Conservation (phyloP, 495 filamentous ascomycete species). For the Trichoderma erinaceum region DNA sequence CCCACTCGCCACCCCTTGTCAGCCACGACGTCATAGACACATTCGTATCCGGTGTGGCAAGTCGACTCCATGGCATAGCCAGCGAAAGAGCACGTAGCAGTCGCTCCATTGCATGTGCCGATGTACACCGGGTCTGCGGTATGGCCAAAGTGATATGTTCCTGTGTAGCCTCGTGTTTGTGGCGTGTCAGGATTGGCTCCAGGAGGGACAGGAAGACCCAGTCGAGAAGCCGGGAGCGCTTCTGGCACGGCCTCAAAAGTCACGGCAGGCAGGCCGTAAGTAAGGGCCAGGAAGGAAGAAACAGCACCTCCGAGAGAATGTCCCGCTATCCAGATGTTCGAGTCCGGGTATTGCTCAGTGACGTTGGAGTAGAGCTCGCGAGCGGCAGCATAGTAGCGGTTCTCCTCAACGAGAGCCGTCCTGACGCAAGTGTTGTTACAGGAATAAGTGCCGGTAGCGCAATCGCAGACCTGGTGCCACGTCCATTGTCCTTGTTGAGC, state of each 20-base stretch:
- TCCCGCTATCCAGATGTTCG: slow-evolving; percentile 80
- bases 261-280: slow-evolving; percentile 78
- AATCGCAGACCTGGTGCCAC: slow-evolving; percentile 89
- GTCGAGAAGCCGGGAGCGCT: slow-evolving; percentile 73
- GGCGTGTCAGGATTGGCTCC: slow-evolving; percentile 62
- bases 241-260: slow-evolving; percentile 91
- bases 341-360: slow-evolving; percentile 75
- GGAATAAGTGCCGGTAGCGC: slow-evolving; percentile 71
- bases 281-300: slow-evolving; percentile 77
- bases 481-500: slow-evolving; percentile 81
- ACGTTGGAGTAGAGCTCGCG: slow-evolving; percentile 88
- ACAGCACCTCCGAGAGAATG: slow-evolving; percentile 91
- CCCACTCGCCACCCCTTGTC: slow-evolving; percentile 88
- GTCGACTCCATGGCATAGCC: slow-evolving; percentile 90
- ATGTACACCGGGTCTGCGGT: slow-evolving; percentile 94
- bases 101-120: slow-evolving; percentile 86
- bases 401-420: slow-evolving; percentile 67
- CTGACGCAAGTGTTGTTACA: slow-evolving; percentile 88
- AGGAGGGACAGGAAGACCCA: slow-evolving; percentile 84
- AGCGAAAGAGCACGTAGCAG: slow-evolving; percentile 80
- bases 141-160: slow-evolving; percentile 88
- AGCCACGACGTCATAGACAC: slow-evolving; percentile 82
- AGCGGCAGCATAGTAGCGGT: slow-evolving; percentile 82
- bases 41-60: slow-evolving; percentile 83
- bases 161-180: slow-evolving; percentile 64